Conservation (phyloP, 176 grass and related monocot genomes). For the Lolium multiflorum region DNA sequence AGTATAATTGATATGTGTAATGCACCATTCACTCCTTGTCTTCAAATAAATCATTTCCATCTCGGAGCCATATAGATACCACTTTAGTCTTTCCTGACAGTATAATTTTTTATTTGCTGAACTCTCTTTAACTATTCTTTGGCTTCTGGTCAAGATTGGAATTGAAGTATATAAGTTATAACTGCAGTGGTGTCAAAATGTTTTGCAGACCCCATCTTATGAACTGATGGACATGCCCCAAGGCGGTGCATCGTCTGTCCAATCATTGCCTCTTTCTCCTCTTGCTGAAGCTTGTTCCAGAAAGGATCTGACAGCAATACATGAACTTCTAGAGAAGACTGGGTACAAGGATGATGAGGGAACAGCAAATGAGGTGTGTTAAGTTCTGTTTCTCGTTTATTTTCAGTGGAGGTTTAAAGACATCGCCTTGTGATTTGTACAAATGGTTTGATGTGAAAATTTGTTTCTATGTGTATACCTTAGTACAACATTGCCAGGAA, state of each 20-base stretch:
- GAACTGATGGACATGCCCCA: constrained; percentile 85
- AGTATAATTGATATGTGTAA: no score
- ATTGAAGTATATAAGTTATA: constrained; percentile 9
- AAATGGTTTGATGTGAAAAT: neutral
- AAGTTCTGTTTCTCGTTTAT: constrained; percentile 15
- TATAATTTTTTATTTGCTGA: no score
- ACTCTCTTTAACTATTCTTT: neutral
- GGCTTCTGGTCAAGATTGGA: neutral
- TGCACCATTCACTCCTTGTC: no score
- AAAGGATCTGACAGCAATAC: constrained; percentile 97
- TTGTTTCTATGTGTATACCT: neutral
- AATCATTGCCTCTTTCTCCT: constrained; percentile 78
- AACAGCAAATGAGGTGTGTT: constrained; percentile 87
- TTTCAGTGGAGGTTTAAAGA: neutral
- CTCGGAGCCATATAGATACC: no score
- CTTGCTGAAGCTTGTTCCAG: constrained; percentile 97
- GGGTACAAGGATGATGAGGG: constrained; percentile 98
- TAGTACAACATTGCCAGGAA: constrained; percentile 7
- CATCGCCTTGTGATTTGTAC: neutral
- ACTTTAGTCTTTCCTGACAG: no score
- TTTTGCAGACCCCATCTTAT: constrained; percentile 80
- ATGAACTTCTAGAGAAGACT: constrained; percentile 88
- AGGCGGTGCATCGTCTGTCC: constrained; percentile 68
- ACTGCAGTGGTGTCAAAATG: constrained; percentile 33
- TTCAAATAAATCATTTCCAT: no score